Evolutionary conservation across 140 eudicot species (phyloP).

Genomic region (Erigeron philadelphicus): DNA sequence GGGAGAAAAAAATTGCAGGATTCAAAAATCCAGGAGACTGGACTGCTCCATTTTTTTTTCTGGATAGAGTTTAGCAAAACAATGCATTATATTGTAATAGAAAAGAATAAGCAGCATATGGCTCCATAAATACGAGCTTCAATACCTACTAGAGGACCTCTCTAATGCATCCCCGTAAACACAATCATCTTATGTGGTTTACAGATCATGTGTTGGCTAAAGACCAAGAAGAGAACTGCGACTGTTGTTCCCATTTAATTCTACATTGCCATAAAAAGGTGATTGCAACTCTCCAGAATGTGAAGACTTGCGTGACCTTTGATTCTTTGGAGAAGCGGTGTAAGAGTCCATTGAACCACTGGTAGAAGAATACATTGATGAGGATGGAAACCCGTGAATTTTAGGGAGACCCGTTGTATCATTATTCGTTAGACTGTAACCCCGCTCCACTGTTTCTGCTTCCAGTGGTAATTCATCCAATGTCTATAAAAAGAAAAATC

Average conservation of each 20-base stretch:
- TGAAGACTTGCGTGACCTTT: conserved; percentile 72
- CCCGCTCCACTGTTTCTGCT: conserved; percentile 76
- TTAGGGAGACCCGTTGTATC: conserved; percentile 88
- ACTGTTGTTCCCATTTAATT: conserved; percentile 59
- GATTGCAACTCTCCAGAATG: conserved; percentile 81
- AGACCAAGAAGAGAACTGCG: conserved; percentile 43
- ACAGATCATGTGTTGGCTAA: conserved; percentile 44
- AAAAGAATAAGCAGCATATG: conserved; percentile 27
- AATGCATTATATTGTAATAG: conserved; percentile 22
- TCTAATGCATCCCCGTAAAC: background rate
- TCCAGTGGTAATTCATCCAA: conserved; percentile 91
- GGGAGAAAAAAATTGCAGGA: conserved; percentile 17
- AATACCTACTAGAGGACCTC: conserved; percentile 10
- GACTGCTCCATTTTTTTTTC: conserved; percentile 18
- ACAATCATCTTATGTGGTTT: conserved; percentile 20
- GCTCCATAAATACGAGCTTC: conserved; percentile 14
- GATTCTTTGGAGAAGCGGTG: conserved; percentile 62
- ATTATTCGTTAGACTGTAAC: conserved; percentile 53
- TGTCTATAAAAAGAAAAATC: conserved; percentile 36
- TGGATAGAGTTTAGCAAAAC: conserved; percentile 23
- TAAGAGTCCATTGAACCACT: conserved; percentile 58
- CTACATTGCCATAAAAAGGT: conserved; percentile 41
- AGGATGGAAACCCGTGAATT: conserved; percentile 64
- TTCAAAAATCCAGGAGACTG: conserved; percentile 8
- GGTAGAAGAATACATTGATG: conserved; percentile 55